phyloP scores from a whole-genome alignment of 78 protist species.

The Dictyostelium discoideum region DNA sequence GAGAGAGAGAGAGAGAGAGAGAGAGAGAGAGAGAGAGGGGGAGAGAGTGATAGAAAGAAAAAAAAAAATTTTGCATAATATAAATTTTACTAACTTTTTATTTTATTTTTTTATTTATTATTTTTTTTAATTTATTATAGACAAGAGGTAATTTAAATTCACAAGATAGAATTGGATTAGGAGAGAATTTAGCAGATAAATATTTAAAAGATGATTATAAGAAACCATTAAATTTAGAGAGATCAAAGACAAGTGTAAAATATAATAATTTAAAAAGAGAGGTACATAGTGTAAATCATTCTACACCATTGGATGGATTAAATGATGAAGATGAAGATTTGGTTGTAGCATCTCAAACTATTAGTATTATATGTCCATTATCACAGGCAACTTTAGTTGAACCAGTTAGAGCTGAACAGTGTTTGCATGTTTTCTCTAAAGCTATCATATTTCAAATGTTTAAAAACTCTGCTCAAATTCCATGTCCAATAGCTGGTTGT shows the following conservation, averaged over 20 bases:
- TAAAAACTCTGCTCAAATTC: background rate
- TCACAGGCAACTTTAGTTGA: constrained; percentile 4
- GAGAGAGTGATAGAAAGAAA: too few relatives aligned
- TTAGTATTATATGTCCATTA: constrained; percentile 56
- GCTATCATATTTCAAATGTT: background rate
- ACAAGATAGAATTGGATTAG: background rate
- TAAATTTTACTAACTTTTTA: too few relatives aligned
- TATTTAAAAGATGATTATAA: constrained; percentile 14
- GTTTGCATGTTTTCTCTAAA: constrained; percentile 47
- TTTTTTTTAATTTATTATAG: background rate
- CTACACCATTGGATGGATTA: constrained; percentile 15
- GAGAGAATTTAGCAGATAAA: constrained; percentile 1
- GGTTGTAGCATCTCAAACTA: constrained; percentile 43
- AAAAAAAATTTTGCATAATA: too few relatives aligned
- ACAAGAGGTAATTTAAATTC: background rate
- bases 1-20: too few relatives aligned
- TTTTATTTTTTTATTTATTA: too few relatives aligned
- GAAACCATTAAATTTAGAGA: background rate
- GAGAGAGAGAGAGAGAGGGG: too few relatives aligned
- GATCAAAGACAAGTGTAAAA: background rate
- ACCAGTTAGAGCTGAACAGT: constrained; percentile 16
- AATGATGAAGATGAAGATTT: constrained; percentile 45
- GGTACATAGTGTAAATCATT: constrained; percentile 11
- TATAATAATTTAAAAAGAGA: constrained; percentile 6
- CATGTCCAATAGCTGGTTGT: constrained; percentile 60